phyloP scores from a whole-genome alignment of 2,329 filamentous ascomycete species.

The Cadophora malorum region DNA sequence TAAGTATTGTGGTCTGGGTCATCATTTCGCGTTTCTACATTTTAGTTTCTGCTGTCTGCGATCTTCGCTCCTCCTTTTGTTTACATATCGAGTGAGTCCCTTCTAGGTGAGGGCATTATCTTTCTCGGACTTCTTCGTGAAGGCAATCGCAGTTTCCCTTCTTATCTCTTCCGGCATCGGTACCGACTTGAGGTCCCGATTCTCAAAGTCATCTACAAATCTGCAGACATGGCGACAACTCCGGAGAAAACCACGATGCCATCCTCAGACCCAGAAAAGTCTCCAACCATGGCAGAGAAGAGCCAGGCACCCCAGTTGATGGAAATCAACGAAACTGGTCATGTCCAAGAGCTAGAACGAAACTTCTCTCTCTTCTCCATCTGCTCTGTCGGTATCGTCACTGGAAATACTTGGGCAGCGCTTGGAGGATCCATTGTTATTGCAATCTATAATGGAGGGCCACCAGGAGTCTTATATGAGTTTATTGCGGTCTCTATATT shows the following conservation, averaged over 20 bases:
- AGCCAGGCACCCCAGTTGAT: conserved; percentile 21
- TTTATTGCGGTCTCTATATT: conserved; percentile 59
- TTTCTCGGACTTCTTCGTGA: neutral
- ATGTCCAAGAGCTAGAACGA: conserved; percentile 57
- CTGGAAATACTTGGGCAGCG: conserved; percentile 53
- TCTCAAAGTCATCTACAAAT: neutral
- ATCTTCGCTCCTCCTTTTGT: neutral
- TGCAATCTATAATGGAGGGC: conserved; percentile 59
- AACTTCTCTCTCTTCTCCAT: conserved; percentile 56
- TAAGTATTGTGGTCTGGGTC: conserved; percentile 2
- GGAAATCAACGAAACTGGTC: conserved; percentile 55
- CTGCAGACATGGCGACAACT: neutral
- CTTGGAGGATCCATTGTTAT: conserved; percentile 54
- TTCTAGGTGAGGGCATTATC: neutral
- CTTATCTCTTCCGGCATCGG: conserved; percentile 3
- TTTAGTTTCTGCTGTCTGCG: neutral
- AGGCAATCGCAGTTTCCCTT: conserved; percentile 3
- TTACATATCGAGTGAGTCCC: conserved; percentile 4
- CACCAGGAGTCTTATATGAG: conserved; percentile 67
- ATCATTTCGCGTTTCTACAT: neutral
- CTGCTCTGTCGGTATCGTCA: conserved; percentile 53
- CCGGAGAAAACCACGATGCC: conserved; percentile 3
- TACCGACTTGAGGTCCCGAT: neutral
- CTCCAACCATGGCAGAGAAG: conserved; percentile 17
- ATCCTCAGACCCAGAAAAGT: conserved; percentile 28